Percentiles rank a stretch among this genome's conserved stretches.
These are phyloP conservation scores for Xanthoconium separans DNA, from an alignment of 1,284 basidiomycete genomes.

Conservation along the genomic window DNA sequence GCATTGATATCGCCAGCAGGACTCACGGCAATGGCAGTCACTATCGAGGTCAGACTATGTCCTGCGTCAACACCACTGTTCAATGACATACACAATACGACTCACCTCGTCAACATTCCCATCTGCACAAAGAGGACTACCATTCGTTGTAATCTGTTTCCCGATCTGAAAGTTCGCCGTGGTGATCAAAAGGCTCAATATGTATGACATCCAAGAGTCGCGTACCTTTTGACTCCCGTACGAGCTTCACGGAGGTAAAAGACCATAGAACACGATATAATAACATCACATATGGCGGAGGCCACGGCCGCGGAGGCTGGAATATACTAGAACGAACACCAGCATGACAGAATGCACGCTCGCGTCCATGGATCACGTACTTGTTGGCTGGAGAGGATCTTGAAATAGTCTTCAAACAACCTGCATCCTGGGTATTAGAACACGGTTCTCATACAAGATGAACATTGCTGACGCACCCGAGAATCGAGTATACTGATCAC, in stretches of 20 bases:
- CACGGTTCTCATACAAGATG: neutral
- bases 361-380: neutral
- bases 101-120: neutral
- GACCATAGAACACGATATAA: constrained; percentile 8
- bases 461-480: neutral
- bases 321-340: neutral
- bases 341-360: too few relatives aligned
- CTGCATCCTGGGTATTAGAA: neutral
- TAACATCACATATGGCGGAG: constrained; percentile 1
- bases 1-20: neutral
- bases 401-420: neutral
- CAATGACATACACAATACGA: neutral
- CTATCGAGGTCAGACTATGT: neutral
- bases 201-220: neutral
- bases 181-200: neutral
- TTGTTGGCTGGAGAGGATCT: neutral
- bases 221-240: constrained; percentile 5
- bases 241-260: constrained; percentile 8
- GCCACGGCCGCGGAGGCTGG: neutral
- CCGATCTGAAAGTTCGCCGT: neutral
- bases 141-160: constrained; percentile 5
- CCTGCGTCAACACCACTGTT: neutral
- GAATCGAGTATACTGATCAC: neutral
- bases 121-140: constrained; percentile 1
- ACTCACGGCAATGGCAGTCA: neutral